Percentiles rank a stretch among this genome's conserved stretches.
These are phyloP conservation scores for Orychophragmus violaceus DNA, from an alignment of 345 rosid genomes.

Conservation along the genomic window DNA sequence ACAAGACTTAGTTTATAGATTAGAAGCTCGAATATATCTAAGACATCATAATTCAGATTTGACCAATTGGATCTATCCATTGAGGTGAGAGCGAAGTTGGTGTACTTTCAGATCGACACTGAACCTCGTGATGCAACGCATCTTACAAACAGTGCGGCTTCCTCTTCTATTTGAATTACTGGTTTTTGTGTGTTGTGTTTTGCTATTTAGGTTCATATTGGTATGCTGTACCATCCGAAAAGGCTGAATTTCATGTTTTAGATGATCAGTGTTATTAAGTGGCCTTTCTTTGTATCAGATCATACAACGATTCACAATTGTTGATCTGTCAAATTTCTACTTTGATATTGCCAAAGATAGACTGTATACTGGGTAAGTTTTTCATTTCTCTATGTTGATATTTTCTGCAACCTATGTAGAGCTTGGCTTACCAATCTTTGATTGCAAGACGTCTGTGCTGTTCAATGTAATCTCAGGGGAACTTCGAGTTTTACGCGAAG, in stretches of 20 bases:
- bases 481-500: constrained; percentile 61
- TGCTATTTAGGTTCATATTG: not conserved
- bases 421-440: not conserved
- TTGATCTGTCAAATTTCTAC: constrained; percentile 91
- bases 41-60: not conserved
- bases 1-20: not conserved
- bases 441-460: not conserved
- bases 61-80: not conserved
- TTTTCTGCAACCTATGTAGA: not conserved
- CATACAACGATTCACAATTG: constrained; percentile 76
- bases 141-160: not conserved
- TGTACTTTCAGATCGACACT: not conserved
- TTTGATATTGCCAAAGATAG: constrained; percentile 96
- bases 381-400: not conserved
- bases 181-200: not conserved
- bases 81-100: not conserved
- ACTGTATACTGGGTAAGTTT: constrained; percentile 86
- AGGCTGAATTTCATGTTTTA: not conserved
- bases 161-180: not conserved
- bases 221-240: not conserved
- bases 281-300: constrained; percentile 43
- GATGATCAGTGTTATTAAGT: not conserved
- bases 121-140: not conserved
- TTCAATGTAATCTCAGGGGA: constrained; percentile 47
- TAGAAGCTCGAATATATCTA: not conserved